These are phyloP conservation scores for Trichosporon asahii DNA, from an alignment of 1,284 basidiomycete genomes.

Conservation along the genomic window DNA sequence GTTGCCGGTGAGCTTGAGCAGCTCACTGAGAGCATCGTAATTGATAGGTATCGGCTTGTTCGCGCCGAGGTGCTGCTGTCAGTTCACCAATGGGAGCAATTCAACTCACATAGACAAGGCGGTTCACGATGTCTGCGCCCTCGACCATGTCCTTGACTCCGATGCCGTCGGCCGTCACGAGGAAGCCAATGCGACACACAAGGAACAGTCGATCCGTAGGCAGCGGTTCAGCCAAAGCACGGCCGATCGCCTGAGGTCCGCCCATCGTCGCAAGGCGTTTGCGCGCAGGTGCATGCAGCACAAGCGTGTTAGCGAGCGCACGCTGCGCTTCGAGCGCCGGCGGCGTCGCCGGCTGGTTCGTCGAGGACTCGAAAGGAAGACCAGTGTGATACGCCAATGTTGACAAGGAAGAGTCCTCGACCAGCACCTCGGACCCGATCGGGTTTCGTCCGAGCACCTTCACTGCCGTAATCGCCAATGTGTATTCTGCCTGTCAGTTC, in stretches of 20 bases:
- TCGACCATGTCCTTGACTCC: slow-evolving; percentile 41
- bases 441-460: slow-evolving; percentile 72
- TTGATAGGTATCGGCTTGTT: slow-evolving; percentile 24
- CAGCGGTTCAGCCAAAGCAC: slow-evolving; percentile 29
- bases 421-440: slow-evolving; percentile 64
- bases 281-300: slow-evolving; percentile 35
- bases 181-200: slow-evolving; percentile 43
- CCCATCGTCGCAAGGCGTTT: slow-evolving; percentile 28
- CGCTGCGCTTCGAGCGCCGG: slow-evolving; percentile 34
- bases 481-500: slow-evolving; percentile 25
- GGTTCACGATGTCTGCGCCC: slow-evolving; percentile 32
- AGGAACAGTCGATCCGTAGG: slow-evolving; percentile 40
- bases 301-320: slow-evolving; percentile 41
- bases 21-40: slow-evolving; percentile 40
- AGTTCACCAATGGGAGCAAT: background rate
- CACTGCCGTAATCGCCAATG: slow-evolving; percentile 63
- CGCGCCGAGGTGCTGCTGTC: slow-evolving; percentile 25
- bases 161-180: slow-evolving; percentile 38
- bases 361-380: slow-evolving; percentile 24
- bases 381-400: slow-evolving; percentile 39
- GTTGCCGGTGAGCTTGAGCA: slow-evolving; percentile 48
- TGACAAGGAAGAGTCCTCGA: slow-evolving; percentile 38
- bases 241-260: slow-evolving; percentile 31
- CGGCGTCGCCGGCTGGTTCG: background rate
- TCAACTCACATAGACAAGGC: slow-evolving; percentile 37